Conservation (phyloP, 768 basidiomycete genomes). For the Daedaleopsis nitida region DNA sequence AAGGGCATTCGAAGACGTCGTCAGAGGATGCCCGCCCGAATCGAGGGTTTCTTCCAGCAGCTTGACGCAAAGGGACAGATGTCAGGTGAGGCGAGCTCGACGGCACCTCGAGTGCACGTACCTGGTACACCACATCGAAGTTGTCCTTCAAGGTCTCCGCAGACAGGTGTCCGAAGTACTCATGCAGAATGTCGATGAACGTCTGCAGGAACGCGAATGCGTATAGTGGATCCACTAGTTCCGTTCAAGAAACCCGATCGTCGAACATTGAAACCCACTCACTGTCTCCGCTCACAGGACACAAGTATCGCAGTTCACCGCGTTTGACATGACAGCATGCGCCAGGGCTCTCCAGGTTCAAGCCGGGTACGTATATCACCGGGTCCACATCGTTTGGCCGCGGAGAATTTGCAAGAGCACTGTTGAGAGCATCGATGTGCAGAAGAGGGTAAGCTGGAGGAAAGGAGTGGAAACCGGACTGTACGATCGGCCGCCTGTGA, state of each 20-base stretch:
- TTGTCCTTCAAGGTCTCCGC: conserved; percentile 83
- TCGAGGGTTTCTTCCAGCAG: conserved; percentile 96
- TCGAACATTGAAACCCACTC: conserved; percentile 31
- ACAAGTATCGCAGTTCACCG: conserved; percentile 76
- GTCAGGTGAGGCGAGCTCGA: background rate
- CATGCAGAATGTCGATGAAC: conserved; percentile 79
- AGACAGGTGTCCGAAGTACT: conserved; percentile 88
- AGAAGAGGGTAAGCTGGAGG: conserved; percentile 78
- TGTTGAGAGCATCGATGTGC: conserved; percentile 85
- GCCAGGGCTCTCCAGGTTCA: conserved; percentile 51
- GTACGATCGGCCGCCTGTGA: conserved; percentile 65
- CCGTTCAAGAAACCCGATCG: background rate
- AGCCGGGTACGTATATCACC: conserved; percentile 65
- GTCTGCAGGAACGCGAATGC: conserved; percentile 88
- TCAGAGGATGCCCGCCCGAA: conserved; percentile 88
- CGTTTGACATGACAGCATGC: conserved; percentile 83
- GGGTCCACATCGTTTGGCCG: conserved; percentile 66
- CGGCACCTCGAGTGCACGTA: conserved; percentile 32
- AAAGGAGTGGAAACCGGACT: conserved; percentile 84
- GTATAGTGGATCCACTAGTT: conserved; percentile 81
- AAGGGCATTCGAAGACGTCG: conserved; percentile 86
- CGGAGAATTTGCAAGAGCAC: conserved; percentile 59
- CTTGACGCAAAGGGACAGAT: conserved; percentile 39
- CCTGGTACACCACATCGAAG: conserved; percentile 95
- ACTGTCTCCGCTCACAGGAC: conserved; percentile 86